Evolutionary conservation across 192 early-diverging fungal species (phyloP), one percentile per base, ranked within the genome.

Genomic region (Umbelopsis sp.): DNA sequence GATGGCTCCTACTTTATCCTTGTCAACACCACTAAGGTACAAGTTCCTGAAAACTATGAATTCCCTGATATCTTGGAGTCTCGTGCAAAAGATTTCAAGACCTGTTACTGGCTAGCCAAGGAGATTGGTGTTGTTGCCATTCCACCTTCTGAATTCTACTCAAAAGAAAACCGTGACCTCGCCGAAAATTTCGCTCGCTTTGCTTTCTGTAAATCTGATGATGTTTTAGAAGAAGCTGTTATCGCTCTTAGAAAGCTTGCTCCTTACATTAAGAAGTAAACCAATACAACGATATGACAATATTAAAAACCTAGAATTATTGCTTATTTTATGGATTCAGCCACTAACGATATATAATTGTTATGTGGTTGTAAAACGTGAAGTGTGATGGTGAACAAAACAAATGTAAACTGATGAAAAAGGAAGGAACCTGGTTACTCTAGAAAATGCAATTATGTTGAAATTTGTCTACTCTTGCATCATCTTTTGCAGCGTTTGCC

Each of bases 1-100:
- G 89, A 98, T 69, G 97, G 97, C 45, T 91, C 93, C 25, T 98
- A 98, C 87, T 98, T 95, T 79, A 89, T 97, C 43, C 82, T 98
- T 44, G 95, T 94, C 25, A 93, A 96, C 73, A 93, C 91, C 9
- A 71, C 85, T 43, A 75, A 81, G 67, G 77, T 97, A 26, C 80
- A 83, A 24, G 79, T 91, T 31, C 93, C 93, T 24, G 66, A 75
- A 31, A 85, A 87, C 52, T 91, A 87, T 70, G 66, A 65, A 3
- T 89, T 87, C 72, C 89, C 91, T 0, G 77, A 79, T 1, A 76
- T 84, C 6, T 80, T 90, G 17, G 71, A 85, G 24, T 71, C 78
- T 17, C 87, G 94, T 17, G 92, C 92, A 49, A 74, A 81, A 68
- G 89, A 90, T 74, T 96, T 92, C 78, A 87, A 91, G 68, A 87